Evolutionary conservation across 106 monocot genomes (phyloP).

Genomic region (Dactylorhiza incarnata): DNA sequence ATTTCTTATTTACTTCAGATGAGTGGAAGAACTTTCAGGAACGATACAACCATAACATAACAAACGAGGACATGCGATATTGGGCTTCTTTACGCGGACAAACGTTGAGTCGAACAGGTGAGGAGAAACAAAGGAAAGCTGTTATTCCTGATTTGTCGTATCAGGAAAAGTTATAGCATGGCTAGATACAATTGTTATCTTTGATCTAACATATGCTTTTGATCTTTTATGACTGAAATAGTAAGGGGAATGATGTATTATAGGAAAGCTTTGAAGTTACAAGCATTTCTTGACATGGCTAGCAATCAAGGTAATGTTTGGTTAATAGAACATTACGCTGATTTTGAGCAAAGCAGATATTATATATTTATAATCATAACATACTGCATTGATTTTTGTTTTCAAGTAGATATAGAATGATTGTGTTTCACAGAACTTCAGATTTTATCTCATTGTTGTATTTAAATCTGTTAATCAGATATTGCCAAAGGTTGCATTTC

Average conservation of each 20-base stretch:
- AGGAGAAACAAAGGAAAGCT: background rate
- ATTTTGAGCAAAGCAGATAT: background rate
- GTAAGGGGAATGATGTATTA: slow-evolving; percentile 88
- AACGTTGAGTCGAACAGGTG: slow-evolving; percentile 73
- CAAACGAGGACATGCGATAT: slow-evolving; percentile 43
- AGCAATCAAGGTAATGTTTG: slow-evolving; percentile 30
- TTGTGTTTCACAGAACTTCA: background rate
- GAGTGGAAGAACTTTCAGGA: slow-evolving; percentile 71
- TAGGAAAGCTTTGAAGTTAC: slow-evolving; percentile 49
- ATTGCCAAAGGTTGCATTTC: slow-evolving; percentile 29
- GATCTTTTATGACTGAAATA: slow-evolving; percentile 14
- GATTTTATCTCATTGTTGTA: background rate
- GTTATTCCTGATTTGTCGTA: background rate
- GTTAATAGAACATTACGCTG: background rate
- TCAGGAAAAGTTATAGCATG: background rate
- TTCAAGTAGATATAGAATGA: background rate
- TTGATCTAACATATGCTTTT: background rate
- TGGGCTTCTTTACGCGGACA: slow-evolving; percentile 83
- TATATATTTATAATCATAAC: background rate
- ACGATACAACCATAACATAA: slow-evolving; percentile 22
- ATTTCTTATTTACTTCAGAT: slow-evolving; percentile 26
- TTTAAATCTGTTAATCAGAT: slow-evolving; percentile 24
- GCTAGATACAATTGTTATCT: too few relatives aligned
- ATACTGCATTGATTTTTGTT: too few relatives aligned
- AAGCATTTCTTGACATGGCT: slow-evolving; percentile 55